Evolutionary conservation across 352 stramenopile species (phyloP).

Genomic region (Globisporangium yorkense): DNA sequence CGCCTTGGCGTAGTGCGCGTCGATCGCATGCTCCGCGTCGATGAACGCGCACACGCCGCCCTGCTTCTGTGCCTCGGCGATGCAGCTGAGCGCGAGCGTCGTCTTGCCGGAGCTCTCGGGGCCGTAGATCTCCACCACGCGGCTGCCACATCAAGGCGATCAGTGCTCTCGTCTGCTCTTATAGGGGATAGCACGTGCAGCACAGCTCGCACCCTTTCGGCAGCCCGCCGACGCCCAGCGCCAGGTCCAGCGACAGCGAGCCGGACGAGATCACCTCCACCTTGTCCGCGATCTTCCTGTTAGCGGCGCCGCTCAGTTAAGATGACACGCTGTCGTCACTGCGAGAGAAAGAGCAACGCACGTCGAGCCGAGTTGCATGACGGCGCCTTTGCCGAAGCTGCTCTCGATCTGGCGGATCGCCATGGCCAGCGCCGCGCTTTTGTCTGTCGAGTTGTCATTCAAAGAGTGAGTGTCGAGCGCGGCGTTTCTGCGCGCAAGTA

Average conservation of each 20-base stretch:
- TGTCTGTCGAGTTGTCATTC: conserved; percentile 28
- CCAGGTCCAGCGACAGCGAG: conserved; percentile 91
- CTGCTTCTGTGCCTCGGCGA: conserved; percentile 94
- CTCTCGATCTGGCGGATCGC: conserved; percentile 95
- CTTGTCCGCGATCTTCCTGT: conserved; percentile 74
- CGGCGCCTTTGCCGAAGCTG: conserved; percentile 93
- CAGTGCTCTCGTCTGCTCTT: too few species aligned
- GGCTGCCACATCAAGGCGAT: conserved; percentile 29
- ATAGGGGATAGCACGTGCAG: neutral
- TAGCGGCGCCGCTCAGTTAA: too few species aligned
- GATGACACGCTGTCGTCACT: neutral
- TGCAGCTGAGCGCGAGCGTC: conserved; percentile 95
- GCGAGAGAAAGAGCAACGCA: conserved; percentile 13
- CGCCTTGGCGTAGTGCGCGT: conserved; percentile 93
- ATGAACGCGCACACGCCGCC: conserved; percentile 96
- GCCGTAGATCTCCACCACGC: conserved; percentile 98
- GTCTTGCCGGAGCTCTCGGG: conserved; percentile 98
- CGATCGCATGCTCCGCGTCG: conserved; percentile 97
- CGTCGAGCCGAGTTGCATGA: conserved; percentile 95
- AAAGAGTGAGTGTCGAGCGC: neutral
- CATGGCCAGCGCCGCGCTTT: conserved; percentile 88
- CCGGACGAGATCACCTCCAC: conserved; percentile 94
- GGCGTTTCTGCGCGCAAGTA: too few species aligned
- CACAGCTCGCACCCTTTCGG: conserved; percentile 75
- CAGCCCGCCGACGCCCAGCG: conserved; percentile 90